Evolutionary conservation across 306 rosid species (phyloP).

Genomic region (Astragalus membranaceus): DNA sequence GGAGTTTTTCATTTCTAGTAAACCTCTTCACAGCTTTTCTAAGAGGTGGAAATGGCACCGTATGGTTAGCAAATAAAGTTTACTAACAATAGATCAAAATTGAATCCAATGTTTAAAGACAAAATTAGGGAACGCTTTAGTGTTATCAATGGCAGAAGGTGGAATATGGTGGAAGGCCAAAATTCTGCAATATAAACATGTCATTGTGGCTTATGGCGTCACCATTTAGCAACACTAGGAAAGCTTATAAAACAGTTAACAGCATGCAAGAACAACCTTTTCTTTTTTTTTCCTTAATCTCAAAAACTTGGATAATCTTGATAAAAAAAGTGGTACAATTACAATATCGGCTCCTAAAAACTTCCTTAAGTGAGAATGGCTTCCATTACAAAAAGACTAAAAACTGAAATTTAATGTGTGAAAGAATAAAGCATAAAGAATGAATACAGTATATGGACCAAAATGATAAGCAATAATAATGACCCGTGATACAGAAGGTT

Average conservation of each 20-base stretch:
- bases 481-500: neutral
- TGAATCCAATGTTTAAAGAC: neutral
- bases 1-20: no score
- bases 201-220: no score
- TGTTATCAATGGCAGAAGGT: no score
- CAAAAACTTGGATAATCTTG: neutral
- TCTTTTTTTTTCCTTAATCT: neutral
- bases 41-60: neutral
- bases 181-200: no score
- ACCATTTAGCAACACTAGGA: neutral
- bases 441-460: slow-evolving; percentile 11
- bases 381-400: neutral
- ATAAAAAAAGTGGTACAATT: neutral
- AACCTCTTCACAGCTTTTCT: neutral
- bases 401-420: neutral
- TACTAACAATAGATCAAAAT: neutral
- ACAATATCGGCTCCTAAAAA: neutral
- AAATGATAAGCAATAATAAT: slow-evolving; percentile 5
- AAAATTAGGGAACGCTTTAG: neutral
- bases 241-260: neutral
- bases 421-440: slow-evolving; percentile 4
- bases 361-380: neutral
- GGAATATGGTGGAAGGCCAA: no score
- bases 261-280: neutral
- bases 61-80: neutral